phyloP scores from a whole-genome alignment of 225 moss, liverwort and hornwort species.

The Bryum argenteum region DNA sequence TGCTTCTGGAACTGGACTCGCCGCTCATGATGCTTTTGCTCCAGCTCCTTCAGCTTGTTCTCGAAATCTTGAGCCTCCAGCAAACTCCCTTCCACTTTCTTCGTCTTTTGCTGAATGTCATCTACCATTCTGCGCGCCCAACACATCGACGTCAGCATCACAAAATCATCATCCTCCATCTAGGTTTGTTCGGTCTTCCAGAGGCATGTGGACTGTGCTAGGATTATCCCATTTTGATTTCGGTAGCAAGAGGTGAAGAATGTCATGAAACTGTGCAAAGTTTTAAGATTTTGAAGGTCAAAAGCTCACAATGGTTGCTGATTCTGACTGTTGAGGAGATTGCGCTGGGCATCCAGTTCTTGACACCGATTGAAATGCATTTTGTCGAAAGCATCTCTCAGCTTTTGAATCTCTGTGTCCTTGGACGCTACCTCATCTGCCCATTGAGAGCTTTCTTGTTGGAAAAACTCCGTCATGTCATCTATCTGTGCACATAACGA shows the following conservation, averaged over 20 bases:
- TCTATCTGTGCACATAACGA: constrained; percentile 41
- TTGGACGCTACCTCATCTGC: constrained; percentile 59
- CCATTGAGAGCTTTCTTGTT: constrained; percentile 58
- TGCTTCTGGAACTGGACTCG: constrained; percentile 58
- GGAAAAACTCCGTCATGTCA: constrained; percentile 69
- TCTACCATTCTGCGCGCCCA: constrained; percentile 40
- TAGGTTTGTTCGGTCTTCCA: too few species aligned
- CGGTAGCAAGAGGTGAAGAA: too few species aligned
- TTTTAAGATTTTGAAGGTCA: neutral
- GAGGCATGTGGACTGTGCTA: too few species aligned
- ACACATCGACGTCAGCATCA: neutral
- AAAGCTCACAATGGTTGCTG: constrained; percentile 63
- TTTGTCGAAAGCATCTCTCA: constrained; percentile 70
- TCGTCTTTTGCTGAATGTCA: constrained; percentile 44
- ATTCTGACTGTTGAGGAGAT: constrained; percentile 59
- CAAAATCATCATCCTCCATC: too few species aligned
- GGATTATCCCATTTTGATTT: too few species aligned
- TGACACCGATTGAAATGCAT: constrained; percentile 65
- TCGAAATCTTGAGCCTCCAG: constrained; percentile 58
- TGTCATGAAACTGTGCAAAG: too few species aligned
- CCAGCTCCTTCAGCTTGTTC: constrained; percentile 50
- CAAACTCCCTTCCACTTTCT: constrained; percentile 62
- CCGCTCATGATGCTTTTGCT: constrained; percentile 60
- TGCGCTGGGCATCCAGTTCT: constrained; percentile 68
- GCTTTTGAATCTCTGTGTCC: constrained; percentile 65